phyloP scores from a whole-genome alignment of 2,329 filamentous ascomycete species.

The Aspergillus sp. region DNA sequence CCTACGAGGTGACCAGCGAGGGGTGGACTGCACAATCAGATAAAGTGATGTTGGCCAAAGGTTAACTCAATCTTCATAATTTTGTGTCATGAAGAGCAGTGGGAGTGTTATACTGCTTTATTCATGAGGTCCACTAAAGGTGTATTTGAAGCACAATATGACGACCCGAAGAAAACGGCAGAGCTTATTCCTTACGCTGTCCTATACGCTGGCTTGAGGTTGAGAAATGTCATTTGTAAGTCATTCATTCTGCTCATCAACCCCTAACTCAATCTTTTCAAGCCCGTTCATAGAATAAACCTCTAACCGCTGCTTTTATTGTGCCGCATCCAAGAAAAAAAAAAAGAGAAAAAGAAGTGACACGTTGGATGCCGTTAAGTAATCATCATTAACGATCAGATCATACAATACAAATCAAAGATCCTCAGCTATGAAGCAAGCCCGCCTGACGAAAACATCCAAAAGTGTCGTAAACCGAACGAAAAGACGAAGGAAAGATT shows the following conservation, averaged over 20 bases:
- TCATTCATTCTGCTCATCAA: no score
- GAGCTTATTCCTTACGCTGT: no score
- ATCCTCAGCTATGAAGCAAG: conserved; percentile 26
- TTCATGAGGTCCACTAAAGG: not conserved
- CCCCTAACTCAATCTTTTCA: not conserved
- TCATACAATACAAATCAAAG: conserved; percentile 37
- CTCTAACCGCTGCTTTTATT: conserved; percentile 24
- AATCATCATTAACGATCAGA: conserved; percentile 38
- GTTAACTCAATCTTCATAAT: not conserved
- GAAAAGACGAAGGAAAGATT: conserved; percentile 14
- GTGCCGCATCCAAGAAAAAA: not conserved
- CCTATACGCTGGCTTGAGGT: no score
- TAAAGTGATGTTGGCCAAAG: not conserved
- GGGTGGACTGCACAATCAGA: not conserved
- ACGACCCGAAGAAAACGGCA: no score
- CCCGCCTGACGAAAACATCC: conserved; percentile 30
- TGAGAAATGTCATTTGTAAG: no score
- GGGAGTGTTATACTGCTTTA: not conserved
- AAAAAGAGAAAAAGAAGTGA: conserved; percentile 21
- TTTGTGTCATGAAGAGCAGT: not conserved
- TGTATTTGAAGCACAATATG: not conserved
- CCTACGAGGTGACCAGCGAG: not conserved
- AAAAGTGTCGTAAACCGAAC: conserved; percentile 29
- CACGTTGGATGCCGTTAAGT: conserved; percentile 30
- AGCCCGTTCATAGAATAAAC: not conserved